Evolutionary conservation across 148 eudicot genomes (phyloP).

Genomic region (Chenopodium suecicum): DNA sequence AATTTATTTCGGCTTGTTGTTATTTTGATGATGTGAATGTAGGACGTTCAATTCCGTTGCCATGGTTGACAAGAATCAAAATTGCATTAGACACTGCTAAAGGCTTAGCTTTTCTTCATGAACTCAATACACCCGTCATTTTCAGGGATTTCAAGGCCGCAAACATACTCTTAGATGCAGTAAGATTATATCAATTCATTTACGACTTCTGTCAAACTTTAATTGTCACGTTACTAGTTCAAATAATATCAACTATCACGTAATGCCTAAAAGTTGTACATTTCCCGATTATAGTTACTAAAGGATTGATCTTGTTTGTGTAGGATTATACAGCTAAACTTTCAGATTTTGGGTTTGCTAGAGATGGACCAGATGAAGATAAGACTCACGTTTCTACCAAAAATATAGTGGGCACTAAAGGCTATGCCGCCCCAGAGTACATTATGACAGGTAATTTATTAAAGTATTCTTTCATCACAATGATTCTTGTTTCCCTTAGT

Average conservation of each 20-base stretch:
- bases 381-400: constrained; percentile 59
- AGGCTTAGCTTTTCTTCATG: constrained; percentile 78
- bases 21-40: constrained; percentile 16
- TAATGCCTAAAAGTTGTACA: background rate
- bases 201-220: no score
- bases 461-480: background rate
- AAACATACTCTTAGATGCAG: constrained; percentile 64
- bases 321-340: constrained; percentile 71
- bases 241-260: no score
- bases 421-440: constrained; percentile 67
- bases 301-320: background rate
- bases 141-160: constrained; percentile 79
- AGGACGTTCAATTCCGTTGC: constrained; percentile 58
- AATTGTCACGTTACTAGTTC: background rate
- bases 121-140: constrained; percentile 63
- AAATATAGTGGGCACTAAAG: constrained; percentile 65
- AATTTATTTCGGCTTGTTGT: background rate
- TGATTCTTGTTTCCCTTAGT: background rate
- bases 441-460: constrained; percentile 52
- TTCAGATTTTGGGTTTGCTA: constrained; percentile 79
- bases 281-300: background rate
- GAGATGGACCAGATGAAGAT: constrained; percentile 77
- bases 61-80: constrained; percentile 77
- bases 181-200: constrained; percentile 30
- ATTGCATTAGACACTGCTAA: constrained; percentile 77